A percentile compares a stretch with the other conserved stretches of the same genome.
Evolutionary conservation across 1,284 basidiomycete species (phyloP).

Genomic region (Farysia itapuensis): DNA sequence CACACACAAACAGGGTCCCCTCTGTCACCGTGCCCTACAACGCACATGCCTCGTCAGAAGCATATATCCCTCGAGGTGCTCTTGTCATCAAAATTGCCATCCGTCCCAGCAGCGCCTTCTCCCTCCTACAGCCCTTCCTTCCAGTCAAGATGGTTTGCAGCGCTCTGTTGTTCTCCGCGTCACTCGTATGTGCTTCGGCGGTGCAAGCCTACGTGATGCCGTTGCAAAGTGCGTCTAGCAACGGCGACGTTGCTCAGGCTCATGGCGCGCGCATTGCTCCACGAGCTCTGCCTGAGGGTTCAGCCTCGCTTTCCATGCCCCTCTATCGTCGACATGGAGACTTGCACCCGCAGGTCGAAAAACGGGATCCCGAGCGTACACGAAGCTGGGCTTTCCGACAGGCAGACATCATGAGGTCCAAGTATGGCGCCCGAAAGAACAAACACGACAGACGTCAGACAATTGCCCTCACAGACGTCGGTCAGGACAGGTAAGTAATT

Average conservation of each 20-base stretch:
- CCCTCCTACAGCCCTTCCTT: no score
- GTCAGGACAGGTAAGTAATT: constrained; percentile 32
- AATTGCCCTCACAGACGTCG: constrained; percentile 59
- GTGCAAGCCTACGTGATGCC: constrained; percentile 24
- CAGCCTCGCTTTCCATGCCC: constrained; percentile 32
- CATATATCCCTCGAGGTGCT: no score
- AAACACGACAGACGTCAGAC: constrained; percentile 36
- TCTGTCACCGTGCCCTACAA: no score
- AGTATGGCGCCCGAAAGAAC: constrained; percentile 9
- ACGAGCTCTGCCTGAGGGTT: no score
- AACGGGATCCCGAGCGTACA: constrained; percentile 21
- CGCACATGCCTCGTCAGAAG: no score
- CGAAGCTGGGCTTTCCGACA: constrained; percentile 35
- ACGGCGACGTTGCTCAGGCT: constrained; percentile 14
- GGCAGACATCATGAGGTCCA: constrained; percentile 29
- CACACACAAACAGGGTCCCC: no score
- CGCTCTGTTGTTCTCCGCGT: constrained; percentile 1
- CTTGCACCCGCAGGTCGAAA: constrained; percentile 21
- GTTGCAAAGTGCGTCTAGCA: constrained; percentile 6
- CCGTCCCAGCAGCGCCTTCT: no score
- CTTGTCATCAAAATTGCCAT: no score
- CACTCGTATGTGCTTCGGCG: constrained; percentile 23
- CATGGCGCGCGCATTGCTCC: constrained; percentile 10
- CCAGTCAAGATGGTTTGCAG: background rate
- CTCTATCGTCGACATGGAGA: constrained; percentile 26